Conservation (phyloP, 805 yeast species). For the Saturnispora silvae region DNA sequence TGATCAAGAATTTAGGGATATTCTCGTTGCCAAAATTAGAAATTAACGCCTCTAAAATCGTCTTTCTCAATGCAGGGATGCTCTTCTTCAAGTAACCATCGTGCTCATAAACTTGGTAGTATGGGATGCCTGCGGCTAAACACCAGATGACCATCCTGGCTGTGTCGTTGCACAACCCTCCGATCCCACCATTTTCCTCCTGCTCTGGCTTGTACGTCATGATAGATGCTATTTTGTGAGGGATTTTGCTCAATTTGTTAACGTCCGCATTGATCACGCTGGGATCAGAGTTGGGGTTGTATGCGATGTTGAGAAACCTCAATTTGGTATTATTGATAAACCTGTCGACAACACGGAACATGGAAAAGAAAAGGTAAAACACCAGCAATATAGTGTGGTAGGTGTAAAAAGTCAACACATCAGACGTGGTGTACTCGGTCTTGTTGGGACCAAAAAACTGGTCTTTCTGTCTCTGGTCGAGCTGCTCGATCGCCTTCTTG, state of each 20-base stretch:
- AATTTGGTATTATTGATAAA: conserved; percentile 42
- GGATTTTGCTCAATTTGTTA: conserved; percentile 59
- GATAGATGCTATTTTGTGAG: conserved; percentile 67
- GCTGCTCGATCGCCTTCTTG: conserved; percentile 15
- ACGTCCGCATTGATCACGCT: conserved; percentile 81
- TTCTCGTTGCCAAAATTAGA: conserved; percentile 64
- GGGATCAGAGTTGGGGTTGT: conserved; percentile 68
- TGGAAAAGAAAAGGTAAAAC: conserved; percentile 46
- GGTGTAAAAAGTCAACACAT: conserved; percentile 22
- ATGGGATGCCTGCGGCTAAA: conserved; percentile 73
- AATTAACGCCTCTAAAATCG: conserved; percentile 47
- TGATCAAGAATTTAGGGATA: conserved; percentile 51
- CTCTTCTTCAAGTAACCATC: conserved; percentile 55
- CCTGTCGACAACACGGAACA: conserved; percentile 42
- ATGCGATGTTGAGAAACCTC: conserved; percentile 49
- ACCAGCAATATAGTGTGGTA: conserved; percentile 41
- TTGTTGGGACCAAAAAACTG: conserved; percentile 7
- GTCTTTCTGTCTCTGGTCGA: conserved; percentile 9
- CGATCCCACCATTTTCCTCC: conserved; percentile 83
- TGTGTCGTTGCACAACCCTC: conserved; percentile 66
- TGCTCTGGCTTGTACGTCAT: conserved; percentile 62
- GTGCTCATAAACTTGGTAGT: conserved; percentile 66
- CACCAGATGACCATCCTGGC: conserved; percentile 82
- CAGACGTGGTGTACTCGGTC: conserved; percentile 2
- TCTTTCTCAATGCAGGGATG: conserved; percentile 44